Evolutionary conservation across 306 rosid genomes (phyloP), one percentile per base, ranked within the genome.

Genomic region (Alnus glutinosa): DNA sequence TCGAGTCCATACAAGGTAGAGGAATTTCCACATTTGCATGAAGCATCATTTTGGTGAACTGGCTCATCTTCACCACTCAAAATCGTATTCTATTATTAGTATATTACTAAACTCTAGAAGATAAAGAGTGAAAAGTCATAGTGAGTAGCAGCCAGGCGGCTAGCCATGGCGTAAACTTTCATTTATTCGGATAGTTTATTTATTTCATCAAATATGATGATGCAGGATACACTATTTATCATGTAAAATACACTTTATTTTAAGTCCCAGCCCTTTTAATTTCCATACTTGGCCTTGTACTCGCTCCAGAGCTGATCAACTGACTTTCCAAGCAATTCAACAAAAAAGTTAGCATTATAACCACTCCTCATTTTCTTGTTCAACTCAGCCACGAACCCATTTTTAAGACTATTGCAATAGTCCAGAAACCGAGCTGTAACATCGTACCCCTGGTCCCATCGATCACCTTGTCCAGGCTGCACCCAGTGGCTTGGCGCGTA

Each of bases 21-120:
- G 89, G 94, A 88, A 80, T 84, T 90, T 89, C 94, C 74, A 86
- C 89, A 89, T 87, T 93, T 80, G 90, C 91, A 89, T 89, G 79
- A 87, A 88, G 52, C 87, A 89, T 90, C 82, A 90, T 88, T 88
- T 86, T 88, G 83, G 81, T 88, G 76, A 82, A 86, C 73, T 64
- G 83, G 78, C 79, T 52, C 81, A 83, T 79, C 78, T 80, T 78
- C 79, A 18, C 75, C 86, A 77, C 84, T 66, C 75, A 80, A 69
- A 48, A 19, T 71, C 81, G 69, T 75, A 34, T 76, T 70, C 30
- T 39, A 39, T 39, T 23, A 23, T 23, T 23, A 23, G 28, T 23
- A 23, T 39, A 39, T 39, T 39, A 39, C 5, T 39, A 58, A 34
- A 4, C 74, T 68, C 15, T 73, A 18, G 61, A 76, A 78, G 87